phyloP scores from a whole-genome alignment of 371 early-diverging fungal genomes.

The Catenaria anguillulae region DNA sequence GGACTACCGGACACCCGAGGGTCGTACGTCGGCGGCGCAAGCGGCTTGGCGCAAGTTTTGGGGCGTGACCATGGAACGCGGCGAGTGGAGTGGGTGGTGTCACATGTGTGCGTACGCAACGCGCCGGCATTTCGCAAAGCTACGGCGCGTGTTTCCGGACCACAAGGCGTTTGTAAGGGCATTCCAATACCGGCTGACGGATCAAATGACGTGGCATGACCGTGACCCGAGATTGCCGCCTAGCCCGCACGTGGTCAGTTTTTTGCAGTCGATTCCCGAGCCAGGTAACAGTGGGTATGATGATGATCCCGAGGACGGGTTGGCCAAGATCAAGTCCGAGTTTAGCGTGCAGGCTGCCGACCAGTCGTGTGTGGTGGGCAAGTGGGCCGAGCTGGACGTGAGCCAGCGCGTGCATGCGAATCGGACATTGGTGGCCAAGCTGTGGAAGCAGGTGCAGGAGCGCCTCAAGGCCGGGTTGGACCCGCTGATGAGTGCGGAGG shows the following conservation, averaged over 20 bases:
- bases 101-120: neutral
- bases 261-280: neutral
- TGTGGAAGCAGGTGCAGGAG: too few relatives aligned
- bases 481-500: too few relatives aligned
- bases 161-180: neutral
- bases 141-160: neutral
- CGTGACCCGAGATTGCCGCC: neutral
- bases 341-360: neutral
- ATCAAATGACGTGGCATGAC: conserved; percentile 1
- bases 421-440: too few relatives aligned
- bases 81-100: conserved; percentile 3
- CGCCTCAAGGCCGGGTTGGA: too few relatives aligned
- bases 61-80: neutral
- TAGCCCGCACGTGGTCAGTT: neutral
- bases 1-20: neutral
- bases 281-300: neutral
- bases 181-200: neutral
- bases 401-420: too few relatives aligned
- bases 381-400: neutral
- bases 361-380: neutral
- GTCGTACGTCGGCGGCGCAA: neutral
- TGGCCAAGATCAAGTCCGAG: neutral
- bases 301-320: neutral
- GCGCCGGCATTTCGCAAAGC: neutral
- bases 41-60: neutral